Evolutionary conservation across 768 basidiomycete genomes (phyloP).

Genomic region (Crassisporium funariophilum): DNA sequence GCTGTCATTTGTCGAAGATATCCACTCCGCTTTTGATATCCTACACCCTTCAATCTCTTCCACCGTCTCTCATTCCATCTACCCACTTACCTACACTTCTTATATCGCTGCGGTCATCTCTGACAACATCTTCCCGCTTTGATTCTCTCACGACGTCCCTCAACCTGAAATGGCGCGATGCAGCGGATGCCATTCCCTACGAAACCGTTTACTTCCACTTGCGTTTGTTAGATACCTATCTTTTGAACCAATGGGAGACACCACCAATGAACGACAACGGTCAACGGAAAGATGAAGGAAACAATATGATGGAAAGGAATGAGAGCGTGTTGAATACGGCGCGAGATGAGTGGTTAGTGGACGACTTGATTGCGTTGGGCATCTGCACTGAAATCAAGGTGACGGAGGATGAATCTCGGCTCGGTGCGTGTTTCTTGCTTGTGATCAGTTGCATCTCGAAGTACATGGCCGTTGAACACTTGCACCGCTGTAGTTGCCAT

Average conservation of each 20-base stretch:
- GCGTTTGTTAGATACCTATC: constrained; percentile 60
- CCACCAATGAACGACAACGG: constrained; percentile 7
- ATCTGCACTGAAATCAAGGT: constrained; percentile 45
- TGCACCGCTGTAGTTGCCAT: constrained; percentile 28
- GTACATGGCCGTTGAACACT: neutral
- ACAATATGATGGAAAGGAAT: constrained; percentile 9
- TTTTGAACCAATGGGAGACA: constrained; percentile 58
- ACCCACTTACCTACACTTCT: constrained; percentile 38
- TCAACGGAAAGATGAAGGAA: constrained; percentile 8
- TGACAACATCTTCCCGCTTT: constrained; percentile 38
- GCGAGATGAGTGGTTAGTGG: constrained; percentile 45
- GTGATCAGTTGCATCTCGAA: neutral
- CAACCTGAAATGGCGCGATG: constrained; percentile 33
- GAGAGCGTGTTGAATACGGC: constrained; percentile 34
- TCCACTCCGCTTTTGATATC: constrained; percentile 58
- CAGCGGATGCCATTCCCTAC: constrained; percentile 25
- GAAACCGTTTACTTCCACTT: constrained; percentile 57
- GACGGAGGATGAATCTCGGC: constrained; percentile 15
- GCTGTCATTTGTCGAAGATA: constrained; percentile 35
- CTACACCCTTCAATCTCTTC: constrained; percentile 48
- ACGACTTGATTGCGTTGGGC: constrained; percentile 53
- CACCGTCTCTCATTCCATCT: constrained; percentile 43
- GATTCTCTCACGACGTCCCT: constrained; percentile 37
- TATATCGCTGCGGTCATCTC: constrained; percentile 27
- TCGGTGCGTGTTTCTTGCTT: constrained; percentile 15